phyloP scores from a whole-genome alignment of 257 asterid species.

The Nicotiana obtusifolia region DNA sequence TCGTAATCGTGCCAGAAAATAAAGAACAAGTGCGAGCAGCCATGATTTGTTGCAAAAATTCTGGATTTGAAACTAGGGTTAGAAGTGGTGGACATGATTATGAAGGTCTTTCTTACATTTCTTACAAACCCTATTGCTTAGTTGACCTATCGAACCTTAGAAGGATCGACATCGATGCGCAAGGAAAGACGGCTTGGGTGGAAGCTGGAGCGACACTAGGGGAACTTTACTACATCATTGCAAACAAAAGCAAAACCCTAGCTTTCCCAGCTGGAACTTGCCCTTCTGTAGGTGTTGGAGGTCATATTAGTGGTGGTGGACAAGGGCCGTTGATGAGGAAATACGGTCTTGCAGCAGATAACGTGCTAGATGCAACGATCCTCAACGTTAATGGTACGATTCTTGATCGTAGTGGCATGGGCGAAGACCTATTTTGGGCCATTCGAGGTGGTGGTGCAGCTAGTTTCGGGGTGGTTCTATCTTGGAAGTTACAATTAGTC shows the following conservation, averaged over 20 bases:
- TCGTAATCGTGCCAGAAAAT: constrained; percentile 37
- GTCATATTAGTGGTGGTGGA: constrained; percentile 60
- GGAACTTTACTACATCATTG: constrained; percentile 42
- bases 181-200: constrained; percentile 44
- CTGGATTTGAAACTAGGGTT: constrained; percentile 28
- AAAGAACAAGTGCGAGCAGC: constrained; percentile 30
- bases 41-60: constrained; percentile 30
- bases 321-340: constrained; percentile 43
- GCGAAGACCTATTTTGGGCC: constrained; percentile 57
- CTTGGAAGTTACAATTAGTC: constrained; percentile 47
- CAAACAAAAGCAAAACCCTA: constrained; percentile 22
- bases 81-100: constrained; percentile 65
- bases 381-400: constrained; percentile 32
- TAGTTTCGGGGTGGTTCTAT: constrained; percentile 47
- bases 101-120: constrained; percentile 47
- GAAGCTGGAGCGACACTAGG: constrained; percentile 54
- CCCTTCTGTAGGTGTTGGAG: constrained; percentile 57
- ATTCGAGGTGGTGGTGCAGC: constrained; percentile 68
- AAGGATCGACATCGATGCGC: constrained; percentile 26
- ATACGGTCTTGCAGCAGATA: constrained; percentile 47
- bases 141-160: constrained; percentile 39
- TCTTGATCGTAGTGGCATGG: constrained; percentile 49
- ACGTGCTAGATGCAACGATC: constrained; percentile 36
- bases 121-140: constrained; percentile 28
- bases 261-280: constrained; percentile 54